phyloP scores from a whole-genome alignment of 2,329 filamentous ascomycete genomes.

The Calonectria henricotiae region DNA sequence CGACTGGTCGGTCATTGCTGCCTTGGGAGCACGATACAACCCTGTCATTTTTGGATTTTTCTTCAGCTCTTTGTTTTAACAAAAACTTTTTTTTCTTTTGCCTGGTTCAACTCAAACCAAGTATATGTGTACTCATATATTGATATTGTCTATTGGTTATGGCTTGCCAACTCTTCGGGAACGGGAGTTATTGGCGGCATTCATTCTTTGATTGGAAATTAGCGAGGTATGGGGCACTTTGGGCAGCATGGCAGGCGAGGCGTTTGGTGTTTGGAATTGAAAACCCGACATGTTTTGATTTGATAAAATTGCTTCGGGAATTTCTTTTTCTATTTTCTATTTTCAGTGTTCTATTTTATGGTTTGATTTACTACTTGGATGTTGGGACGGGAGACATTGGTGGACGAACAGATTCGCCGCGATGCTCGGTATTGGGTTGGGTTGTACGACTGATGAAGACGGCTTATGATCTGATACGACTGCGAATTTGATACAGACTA shows the following conservation, averaged over 20 bases:
- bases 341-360: constrained; percentile 17
- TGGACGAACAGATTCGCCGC: constrained; percentile 37
- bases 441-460: constrained; percentile 46
- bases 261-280: constrained; percentile 40
- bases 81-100: constrained; percentile 32
- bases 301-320: constrained; percentile 30
- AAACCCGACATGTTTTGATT: constrained; percentile 29
- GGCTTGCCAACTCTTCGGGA: constrained; percentile 15
- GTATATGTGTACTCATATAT: constrained; percentile 16
- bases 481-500: constrained; percentile 45
- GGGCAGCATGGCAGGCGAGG: constrained; percentile 38
- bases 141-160: constrained; percentile 31
- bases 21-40: constrained; percentile 35
- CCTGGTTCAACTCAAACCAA: background rate
- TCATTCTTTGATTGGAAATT: constrained; percentile 24
- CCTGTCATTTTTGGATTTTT: constrained; percentile 27
- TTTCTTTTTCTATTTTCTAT: constrained; percentile 34
- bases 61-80: constrained; percentile 45
- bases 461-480: constrained; percentile 48
- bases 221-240: constrained; percentile 31
- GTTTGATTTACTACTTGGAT: constrained; percentile 4
- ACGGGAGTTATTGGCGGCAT: constrained; percentile 1
- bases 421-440: constrained; percentile 36
- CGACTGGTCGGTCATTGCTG: constrained; percentile 11
- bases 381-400: constrained; percentile 41